Base-by-base conservation (phyloP, 169 alveolate species). In the Plasmodium yoelii region DNA sequence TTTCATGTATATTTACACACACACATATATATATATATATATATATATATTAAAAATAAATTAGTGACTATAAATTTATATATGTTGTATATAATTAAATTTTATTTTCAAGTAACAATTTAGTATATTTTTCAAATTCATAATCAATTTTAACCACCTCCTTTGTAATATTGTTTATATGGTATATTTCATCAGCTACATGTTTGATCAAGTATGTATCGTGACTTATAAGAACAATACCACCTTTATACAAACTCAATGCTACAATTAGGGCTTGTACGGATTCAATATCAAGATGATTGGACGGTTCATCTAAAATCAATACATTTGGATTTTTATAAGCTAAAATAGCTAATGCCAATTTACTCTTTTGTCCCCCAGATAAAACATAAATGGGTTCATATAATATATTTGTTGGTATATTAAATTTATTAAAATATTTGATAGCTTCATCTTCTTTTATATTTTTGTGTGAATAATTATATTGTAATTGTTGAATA, bases 281-380 rank as follows among this genome's bases (percentile, higher is more conserved):
- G 44, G 99, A 99, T 92, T 98, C 99, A 49, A 98, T 94, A 93
- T 98, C 99, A 75, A 98, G 95, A 88, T 98, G 99, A 93, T 98
- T 98, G 18, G 99, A 97, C 44, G 99, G 99, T 94, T 98, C 99
- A 90, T 98, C 99, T 93, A 98, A 93, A 69, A 98, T 93, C 56
- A 98, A 88, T 68, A 98, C 95, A 86, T 98, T 98, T 18, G 99
- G 99, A 88, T 97, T 96, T 75, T 93, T 95, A 94, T 95, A 97
- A 65, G 99, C 98, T 92, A 98, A 96, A 91, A 98, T 94, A 7
- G 99, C 99, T 86, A 98, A 95, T 19, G 99, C 98, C 24, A 98
- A 98, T 89, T 99, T 94, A 70, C 98, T 93, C 90, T 98, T 98
- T 93, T 98, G 98, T 1, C 99, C 99, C 87, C 99, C 99, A 15